phyloP scores from a whole-genome alignment of 108 stramenopile genomes.

The Cyclotella cryptica region DNA sequence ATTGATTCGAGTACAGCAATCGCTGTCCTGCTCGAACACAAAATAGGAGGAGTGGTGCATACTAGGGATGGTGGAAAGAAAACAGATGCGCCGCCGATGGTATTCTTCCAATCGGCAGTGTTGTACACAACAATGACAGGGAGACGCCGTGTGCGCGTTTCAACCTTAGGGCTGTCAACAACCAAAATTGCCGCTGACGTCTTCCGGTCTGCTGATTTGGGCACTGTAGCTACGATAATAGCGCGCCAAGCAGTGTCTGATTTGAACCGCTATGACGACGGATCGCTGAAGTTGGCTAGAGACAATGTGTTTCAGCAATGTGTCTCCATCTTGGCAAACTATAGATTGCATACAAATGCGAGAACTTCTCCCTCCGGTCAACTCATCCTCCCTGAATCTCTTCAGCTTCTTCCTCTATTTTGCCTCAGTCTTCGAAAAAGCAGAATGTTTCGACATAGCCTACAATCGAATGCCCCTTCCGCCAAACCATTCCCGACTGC shows the following conservation, averaged over 20 bases:
- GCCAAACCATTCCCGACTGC: constrained; percentile 63
- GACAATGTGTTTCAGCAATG: constrained; percentile 55
- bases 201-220: constrained; percentile 70
- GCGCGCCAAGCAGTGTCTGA: constrained; percentile 60
- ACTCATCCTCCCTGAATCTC: constrained; percentile 89
- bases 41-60: constrained; percentile 67
- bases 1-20: constrained; percentile 74
- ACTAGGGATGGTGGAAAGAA: constrained; percentile 37
- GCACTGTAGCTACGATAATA: constrained; percentile 58
- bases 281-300: constrained; percentile 53
- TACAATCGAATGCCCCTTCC: constrained; percentile 23
- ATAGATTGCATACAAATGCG: constrained; percentile 77
- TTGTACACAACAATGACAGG: constrained; percentile 81
- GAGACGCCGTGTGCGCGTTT: constrained; percentile 78
- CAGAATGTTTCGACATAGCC: constrained; percentile 64
- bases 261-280: constrained; percentile 35
- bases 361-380: constrained; percentile 67
- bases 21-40: constrained; percentile 75
- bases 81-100: constrained; percentile 40
- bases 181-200: constrained; percentile 52
- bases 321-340: constrained; percentile 72
- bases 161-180: constrained; percentile 73
- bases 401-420: constrained; percentile 90
- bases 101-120: constrained; percentile 81
- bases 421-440: constrained; percentile 77